These are phyloP conservation scores for Fonsecaea nubica DNA, from an alignment of 2,329 filamentous ascomycete species.

Conservation along the genomic window DNA sequence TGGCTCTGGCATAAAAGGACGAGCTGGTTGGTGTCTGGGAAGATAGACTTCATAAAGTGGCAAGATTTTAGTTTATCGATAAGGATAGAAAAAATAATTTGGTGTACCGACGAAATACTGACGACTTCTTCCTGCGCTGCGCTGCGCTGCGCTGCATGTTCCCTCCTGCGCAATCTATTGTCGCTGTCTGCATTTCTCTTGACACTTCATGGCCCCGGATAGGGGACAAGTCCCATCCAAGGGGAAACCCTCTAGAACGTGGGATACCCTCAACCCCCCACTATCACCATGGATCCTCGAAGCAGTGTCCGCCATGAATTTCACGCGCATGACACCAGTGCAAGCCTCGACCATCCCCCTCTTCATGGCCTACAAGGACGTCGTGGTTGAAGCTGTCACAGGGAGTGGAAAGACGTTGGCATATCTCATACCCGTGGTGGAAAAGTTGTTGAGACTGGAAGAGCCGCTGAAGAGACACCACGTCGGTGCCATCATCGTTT, in stretches of 20 bases:
- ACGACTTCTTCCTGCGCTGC: neutral
- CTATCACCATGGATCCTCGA: constrained; percentile 85
- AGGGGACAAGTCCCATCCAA: constrained; percentile 57
- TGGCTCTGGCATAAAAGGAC: constrained; percentile 8
- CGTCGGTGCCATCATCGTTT: constrained; percentile 87
- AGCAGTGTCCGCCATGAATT: constrained; percentile 82
- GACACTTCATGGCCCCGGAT: constrained; percentile 38
- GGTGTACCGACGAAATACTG: neutral
- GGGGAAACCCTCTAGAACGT: constrained; percentile 61
- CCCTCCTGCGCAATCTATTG: constrained; percentile 2
- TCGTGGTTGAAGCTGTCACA: constrained; percentile 91
- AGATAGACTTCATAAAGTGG: neutral
- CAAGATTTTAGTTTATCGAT: constrained; percentile 4
- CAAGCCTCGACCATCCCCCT: constrained; percentile 89
- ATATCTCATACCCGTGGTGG: constrained; percentile 82
- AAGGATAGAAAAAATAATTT: neutral
- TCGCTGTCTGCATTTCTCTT: neutral
- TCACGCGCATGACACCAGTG: constrained; percentile 88
- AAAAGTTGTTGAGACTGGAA: constrained; percentile 78
- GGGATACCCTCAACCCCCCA: constrained; percentile 72
- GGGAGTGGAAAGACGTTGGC: constrained; percentile 89
- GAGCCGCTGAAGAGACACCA: constrained; percentile 89
- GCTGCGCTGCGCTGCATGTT: neutral
- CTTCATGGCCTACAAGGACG: constrained; percentile 87
- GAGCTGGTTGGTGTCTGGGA: neutral